Percentiles rank a stretch among this genome's conserved stretches.
These are phyloP conservation scores for Mimosa bimucronata DNA, from an alignment of 306 rosid genomes.

Conservation along the genomic window DNA sequence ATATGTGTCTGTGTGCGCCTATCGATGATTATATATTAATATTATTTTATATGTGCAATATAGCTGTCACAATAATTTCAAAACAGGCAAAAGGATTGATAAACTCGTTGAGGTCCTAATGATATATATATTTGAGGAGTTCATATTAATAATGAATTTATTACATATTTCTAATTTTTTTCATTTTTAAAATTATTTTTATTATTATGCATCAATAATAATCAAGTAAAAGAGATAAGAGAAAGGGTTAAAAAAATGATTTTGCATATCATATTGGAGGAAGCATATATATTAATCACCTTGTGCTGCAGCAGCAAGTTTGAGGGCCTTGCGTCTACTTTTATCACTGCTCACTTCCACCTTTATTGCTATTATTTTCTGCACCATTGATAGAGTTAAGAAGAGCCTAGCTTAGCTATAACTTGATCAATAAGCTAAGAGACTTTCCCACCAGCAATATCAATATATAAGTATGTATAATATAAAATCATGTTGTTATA, in stretches of 20 bases:
- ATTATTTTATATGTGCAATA: too few relatives aligned
- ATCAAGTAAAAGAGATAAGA: too few relatives aligned
- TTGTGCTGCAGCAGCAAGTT: conserved; percentile 35
- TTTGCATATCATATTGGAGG: too few relatives aligned
- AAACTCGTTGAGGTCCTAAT: not conserved
- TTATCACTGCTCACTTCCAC: conserved; percentile 39
- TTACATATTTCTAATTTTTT: too few relatives aligned
- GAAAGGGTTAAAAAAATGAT: too few relatives aligned
- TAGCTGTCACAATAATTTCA: not conserved
- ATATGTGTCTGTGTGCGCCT: too few relatives aligned
- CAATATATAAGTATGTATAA: not conserved
- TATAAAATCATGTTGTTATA: not conserved
- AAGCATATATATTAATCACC: conserved; percentile 19
- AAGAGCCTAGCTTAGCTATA: not conserved
- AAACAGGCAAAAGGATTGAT: not conserved
- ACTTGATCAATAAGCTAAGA: not conserved
- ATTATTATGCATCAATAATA: too few relatives aligned
- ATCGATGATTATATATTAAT: too few relatives aligned
- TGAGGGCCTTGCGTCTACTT: conserved; percentile 47
- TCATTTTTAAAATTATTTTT: too few relatives aligned
- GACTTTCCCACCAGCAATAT: not conserved
- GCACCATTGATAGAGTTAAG: not conserved
- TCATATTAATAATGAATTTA: too few relatives aligned
- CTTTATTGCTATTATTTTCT: conserved; percentile 42
- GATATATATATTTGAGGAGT: too few relatives aligned